A percentile compares a stretch with the other conserved stretches of the same genome.
These are phyloP conservation scores for Symbiodinium pilosum DNA, from an alignment of 73 alveolate species.

Conservation along the genomic window DNA sequence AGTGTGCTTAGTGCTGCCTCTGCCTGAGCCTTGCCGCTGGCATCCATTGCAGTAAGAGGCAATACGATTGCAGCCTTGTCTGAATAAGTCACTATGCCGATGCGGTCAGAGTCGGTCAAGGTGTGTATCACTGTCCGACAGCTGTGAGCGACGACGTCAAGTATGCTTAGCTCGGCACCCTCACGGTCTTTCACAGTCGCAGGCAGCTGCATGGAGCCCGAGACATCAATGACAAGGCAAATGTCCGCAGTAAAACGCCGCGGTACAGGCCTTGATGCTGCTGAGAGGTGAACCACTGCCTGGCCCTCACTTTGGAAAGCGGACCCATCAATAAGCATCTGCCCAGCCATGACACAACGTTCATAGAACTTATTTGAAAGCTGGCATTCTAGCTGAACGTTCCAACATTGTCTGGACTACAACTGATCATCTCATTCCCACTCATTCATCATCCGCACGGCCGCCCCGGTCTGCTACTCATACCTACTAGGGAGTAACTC, in stretches of 20 bases:
- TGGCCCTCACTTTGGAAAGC: not conserved
- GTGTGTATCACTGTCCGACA: slow-evolving; percentile 64
- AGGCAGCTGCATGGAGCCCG: slow-evolving; percentile 82
- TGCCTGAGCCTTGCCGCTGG: slow-evolving; percentile 13
- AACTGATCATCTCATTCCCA: too few relatives aligned
- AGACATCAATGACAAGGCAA: slow-evolving; percentile 23
- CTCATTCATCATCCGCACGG: too few relatives aligned
- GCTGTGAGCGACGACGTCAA: slow-evolving; percentile 77
- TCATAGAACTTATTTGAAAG: too few relatives aligned
- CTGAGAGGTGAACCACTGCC: not conserved
- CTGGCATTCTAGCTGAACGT: too few relatives aligned
- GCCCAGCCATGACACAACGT: not conserved
- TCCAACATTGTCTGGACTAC: too few relatives aligned
- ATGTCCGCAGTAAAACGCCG: not conserved
- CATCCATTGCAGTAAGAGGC: slow-evolving; percentile 37
- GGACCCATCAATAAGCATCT: not conserved
- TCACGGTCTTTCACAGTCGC: slow-evolving; percentile 46
- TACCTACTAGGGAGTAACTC: too few relatives aligned
- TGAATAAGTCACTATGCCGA: slow-evolving; percentile 72
- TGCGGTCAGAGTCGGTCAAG: slow-evolving; percentile 20
- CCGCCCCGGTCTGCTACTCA: too few relatives aligned
- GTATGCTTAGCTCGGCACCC: slow-evolving; percentile 56
- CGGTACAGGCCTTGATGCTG: not conserved
- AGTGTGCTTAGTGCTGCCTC: slow-evolving; percentile 14
- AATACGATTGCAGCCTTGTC: not conserved